These are phyloP conservation scores for Dactylellina sp. DNA, from an alignment of 2,329 filamentous ascomycete genomes.

Conservation along the genomic window DNA sequence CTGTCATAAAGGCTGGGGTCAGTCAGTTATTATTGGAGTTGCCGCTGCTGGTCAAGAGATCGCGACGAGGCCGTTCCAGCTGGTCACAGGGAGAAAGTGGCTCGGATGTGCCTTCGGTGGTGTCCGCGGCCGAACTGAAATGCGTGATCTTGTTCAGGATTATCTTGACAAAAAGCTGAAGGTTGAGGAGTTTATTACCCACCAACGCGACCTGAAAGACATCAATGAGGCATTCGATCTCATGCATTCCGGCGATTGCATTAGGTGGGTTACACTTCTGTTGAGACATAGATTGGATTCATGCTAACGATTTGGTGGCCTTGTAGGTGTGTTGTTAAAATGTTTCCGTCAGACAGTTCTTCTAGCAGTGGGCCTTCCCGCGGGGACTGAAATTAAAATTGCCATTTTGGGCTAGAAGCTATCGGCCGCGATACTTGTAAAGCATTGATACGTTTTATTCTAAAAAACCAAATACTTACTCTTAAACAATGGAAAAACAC, in stretches of 20 bases:
- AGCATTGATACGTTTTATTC: not conserved
- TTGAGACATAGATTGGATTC: conserved; percentile 13
- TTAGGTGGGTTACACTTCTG: conserved; percentile 84
- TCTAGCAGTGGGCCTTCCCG: not conserved
- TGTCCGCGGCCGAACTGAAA: conserved; percentile 95
- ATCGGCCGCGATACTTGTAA: not conserved
- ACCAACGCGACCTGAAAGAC: conserved; percentile 81
- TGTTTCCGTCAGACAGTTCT: conserved; percentile 12
- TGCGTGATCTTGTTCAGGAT: conserved; percentile 86
- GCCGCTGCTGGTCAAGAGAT: conserved; percentile 97
- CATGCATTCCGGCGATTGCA: conserved; percentile 98
- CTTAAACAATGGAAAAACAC: too few relatives aligned
- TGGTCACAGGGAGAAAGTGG: conserved; percentile 97
- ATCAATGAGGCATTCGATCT: conserved; percentile 92
- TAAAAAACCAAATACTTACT: too few relatives aligned
- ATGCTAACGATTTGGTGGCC: conserved; percentile 8
- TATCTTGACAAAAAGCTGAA: conserved; percentile 91
- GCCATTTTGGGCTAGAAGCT: not conserved
- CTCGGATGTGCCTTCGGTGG: conserved; percentile 97
- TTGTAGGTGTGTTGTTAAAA: conserved; percentile 51
- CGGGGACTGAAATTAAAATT: not conserved
- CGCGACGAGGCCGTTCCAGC: conserved; percentile 93
- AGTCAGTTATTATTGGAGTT: conserved; percentile 97
- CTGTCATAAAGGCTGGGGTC: conserved; percentile 99
- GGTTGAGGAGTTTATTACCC: conserved; percentile 95